Evolutionary conservation across 495 filamentous ascomycete genomes (phyloP), one percentile per base, ranked within the genome.

Genomic region (Neurospora sp.): DNA sequence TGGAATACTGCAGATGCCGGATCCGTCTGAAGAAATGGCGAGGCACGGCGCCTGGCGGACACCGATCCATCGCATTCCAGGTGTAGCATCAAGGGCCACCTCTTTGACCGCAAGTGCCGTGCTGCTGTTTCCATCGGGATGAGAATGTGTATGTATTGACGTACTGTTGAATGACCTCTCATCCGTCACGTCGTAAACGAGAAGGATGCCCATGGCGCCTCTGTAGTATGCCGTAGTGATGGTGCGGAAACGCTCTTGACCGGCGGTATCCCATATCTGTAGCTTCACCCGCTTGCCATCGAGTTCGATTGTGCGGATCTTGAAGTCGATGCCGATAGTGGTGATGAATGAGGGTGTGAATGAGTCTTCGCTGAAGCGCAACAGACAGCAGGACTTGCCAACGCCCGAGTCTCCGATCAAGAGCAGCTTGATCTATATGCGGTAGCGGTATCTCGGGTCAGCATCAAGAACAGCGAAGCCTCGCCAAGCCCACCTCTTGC

Each of bases 281-380:
- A 99, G 85, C 86, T 99, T 99, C 73, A 99, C 95, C 69, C 95
- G 86, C 89, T 99, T 99, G 74, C 95, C 94, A 79, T 99, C 96
- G 73, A 99, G 84, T 83, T 99, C 96, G 83, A 99, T 99, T 72
- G 96, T 99, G 68, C 96, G 89, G 77, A 99, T 99, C 87, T 99
- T 99, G 86, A 99, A 99, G 83, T 99, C 96, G 84, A 99, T 99
- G 72, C 96, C 96, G 82, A 99, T 98, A 69, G 96, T 99, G 38
- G 96, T 98, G 85, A 99, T 99, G 86, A 98, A 99, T 74, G 94
- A 97, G 41, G 96, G 96, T 40, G 91, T 99, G 85, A 99, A 99
- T 12, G 94, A 97, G 85, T 99, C 96, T 84, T 99, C 96, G 82
- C 94, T 97, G 86, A 99, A 99, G 77, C 96, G 93, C 75, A 99